Percentiles rank a stretch among this genome's conserved stretches.
phyloP scores from a whole-genome alignment of 441 rosid species.

The Kokia cookei region DNA sequence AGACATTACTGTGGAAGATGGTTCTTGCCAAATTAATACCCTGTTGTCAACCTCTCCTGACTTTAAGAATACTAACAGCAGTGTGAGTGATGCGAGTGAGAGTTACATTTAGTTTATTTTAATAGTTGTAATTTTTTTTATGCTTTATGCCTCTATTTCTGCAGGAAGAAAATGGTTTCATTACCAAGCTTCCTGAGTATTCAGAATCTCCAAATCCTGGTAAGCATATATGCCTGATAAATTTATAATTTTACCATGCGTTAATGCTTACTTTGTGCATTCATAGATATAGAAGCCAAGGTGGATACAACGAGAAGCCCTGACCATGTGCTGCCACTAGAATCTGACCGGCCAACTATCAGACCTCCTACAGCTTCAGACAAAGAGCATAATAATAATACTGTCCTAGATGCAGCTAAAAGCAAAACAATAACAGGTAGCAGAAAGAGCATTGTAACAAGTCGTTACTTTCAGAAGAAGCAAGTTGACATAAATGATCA shows the following conservation, averaged over 20 bases:
- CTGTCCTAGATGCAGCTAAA: slow-evolving; percentile 19
- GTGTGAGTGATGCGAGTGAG: slow-evolving; percentile 26
- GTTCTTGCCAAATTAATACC: slow-evolving; percentile 24
- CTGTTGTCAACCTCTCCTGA: slow-evolving; percentile 14
- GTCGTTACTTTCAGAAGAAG: slow-evolving; percentile 39
- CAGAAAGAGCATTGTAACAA: slow-evolving; percentile 27
- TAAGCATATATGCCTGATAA: slow-evolving; percentile 21
- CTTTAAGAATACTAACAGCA: slow-evolving; percentile 17
- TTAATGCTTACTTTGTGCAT: slow-evolving; percentile 9
- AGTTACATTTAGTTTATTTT: slow-evolving; percentile 5
- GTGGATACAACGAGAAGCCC: slow-evolving; percentile 21
- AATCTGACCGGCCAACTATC: slow-evolving; percentile 17
- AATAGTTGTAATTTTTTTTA: slow-evolving; percentile 2
- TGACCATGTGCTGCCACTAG: slow-evolving; percentile 17
- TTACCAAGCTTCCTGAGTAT: slow-evolving; percentile 22
- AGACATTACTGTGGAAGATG: slow-evolving; percentile 20
- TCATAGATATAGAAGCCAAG: slow-evolving; percentile 16
- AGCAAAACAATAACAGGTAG: slow-evolving; percentile 29
- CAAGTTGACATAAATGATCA: slow-evolving; percentile 21
- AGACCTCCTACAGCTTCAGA: slow-evolving; percentile 26
- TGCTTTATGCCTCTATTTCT: slow-evolving; percentile 12
- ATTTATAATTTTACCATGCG: background rate
- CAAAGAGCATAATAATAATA: slow-evolving; percentile 31
- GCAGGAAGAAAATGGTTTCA: slow-evolving; percentile 39
- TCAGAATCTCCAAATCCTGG: slow-evolving; percentile 37